Base-by-base conservation (phyloP, 106 monocot species). In the Ottelia alismoides region DNA sequence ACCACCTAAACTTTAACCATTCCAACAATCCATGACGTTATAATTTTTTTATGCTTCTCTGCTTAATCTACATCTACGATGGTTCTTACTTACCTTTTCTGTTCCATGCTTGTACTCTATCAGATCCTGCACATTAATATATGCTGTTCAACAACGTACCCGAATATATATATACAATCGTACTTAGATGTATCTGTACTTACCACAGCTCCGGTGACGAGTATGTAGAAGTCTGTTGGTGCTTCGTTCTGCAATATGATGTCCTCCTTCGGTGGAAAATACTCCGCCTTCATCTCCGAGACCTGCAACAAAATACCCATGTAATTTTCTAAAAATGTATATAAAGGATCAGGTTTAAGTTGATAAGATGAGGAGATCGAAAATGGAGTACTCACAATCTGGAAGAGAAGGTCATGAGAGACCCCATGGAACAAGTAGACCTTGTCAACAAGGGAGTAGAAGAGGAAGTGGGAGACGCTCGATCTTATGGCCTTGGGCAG, bases 171-270 rank as follows among this genome's bases (percentile, higher is more conserved):
- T n/a, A n/a, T n/a, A n/a, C n/a, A n/a, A n/a, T n/a, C n/a, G n/a
- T n/a, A n/a, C n/a, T n/a, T n/a, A n/a, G n/a, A 2, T 17, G 20
- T 17, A 22, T 43, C 25, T 24, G 18, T 51, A 28, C 25, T 61
- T 73, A 88, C 87, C 59, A 73, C 78, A 45, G 45, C 71, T 27
- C 87, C 87, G 46, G 73, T 72, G 11, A 88, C 76, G 52, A 88
- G 30, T 51, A 88, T 78, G 53, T 88, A 88, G 49, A 88, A 88
- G 61, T 88, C 87, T 43, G 87, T 78, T n/a, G n/a, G n/a, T n/a
- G n/a, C n/a, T n/a, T n/a, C n/a, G n/a, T n/a, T n/a, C n/a, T n/a
- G n/a, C n/a, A n/a, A n/a, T n/a, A n/a, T n/a, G n/a, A n/a, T n/a
- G n/a, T n/a, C n/a, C n/a, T n/a, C n/a, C n/a, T n/a, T n/a, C n/a